phyloP scores from a whole-genome alignment of 139 green algal genomes.

The Micractinium conductrix region DNA sequence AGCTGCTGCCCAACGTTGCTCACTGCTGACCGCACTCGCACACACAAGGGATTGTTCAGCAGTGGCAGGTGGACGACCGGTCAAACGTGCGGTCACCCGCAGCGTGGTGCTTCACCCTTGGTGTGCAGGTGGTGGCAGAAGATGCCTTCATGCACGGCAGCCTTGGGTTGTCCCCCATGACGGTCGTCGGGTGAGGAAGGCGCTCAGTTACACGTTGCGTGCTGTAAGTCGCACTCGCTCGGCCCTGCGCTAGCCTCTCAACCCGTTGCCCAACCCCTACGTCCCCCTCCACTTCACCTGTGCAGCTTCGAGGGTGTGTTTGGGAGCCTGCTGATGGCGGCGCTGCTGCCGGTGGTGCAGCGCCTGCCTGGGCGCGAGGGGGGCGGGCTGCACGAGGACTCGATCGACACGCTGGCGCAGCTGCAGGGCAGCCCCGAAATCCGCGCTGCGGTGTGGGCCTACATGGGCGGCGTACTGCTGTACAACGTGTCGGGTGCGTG shows the following conservation, averaged over 20 bases:
- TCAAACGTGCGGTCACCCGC: no score
- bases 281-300: no score
- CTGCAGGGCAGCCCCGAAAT: constrained; percentile 47
- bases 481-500: constrained; percentile 69
- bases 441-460: constrained; percentile 52
- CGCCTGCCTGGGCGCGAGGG: constrained; percentile 67
- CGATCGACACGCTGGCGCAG: constrained; percentile 73
- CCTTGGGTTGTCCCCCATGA: neutral
- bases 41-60: no score
- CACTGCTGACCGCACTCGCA: no score
- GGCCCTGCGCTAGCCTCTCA: no score
- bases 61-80: no score
- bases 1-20: no score
- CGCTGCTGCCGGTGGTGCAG: constrained; percentile 63
- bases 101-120: neutral
- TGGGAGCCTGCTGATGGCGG: constrained; percentile 46
- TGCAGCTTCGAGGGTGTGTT: constrained; percentile 59
- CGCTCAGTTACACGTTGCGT: no score
- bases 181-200: neutral
- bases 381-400: constrained; percentile 84
- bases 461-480: constrained; percentile 69
- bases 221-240: no score
- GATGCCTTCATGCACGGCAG: constrained; percentile 69
- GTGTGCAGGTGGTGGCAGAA: constrained; percentile 59
- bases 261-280: no score